These are phyloP conservation scores for Teratosphaeria epicoccoides DNA, from an alignment of 2,329 filamentous ascomycete species.

Conservation along the genomic window DNA sequence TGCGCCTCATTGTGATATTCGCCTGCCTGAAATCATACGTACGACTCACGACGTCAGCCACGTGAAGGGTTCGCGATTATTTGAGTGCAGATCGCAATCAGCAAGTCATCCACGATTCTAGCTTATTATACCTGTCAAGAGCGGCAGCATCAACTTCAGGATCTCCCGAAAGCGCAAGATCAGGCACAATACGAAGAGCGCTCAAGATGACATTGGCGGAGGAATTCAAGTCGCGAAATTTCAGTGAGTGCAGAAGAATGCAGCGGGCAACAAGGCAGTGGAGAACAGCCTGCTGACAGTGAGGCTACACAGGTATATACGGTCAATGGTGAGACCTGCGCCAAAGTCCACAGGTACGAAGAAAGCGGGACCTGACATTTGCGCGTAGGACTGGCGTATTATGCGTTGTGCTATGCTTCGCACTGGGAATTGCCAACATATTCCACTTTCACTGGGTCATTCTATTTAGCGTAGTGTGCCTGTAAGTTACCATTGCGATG, in stretches of 20 bases:
- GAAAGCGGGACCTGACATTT: slow-evolving; percentile 2
- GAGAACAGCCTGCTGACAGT: background rate
- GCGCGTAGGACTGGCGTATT: slow-evolving; percentile 43
- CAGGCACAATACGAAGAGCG: background rate
- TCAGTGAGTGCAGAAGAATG: slow-evolving; percentile 43
- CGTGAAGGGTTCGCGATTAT: background rate
- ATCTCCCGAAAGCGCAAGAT: background rate
- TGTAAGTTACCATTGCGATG: slow-evolving; percentile 27
- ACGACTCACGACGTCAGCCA: background rate
- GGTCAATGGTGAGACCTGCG: slow-evolving; percentile 49
- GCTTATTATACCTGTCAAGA: background rate
- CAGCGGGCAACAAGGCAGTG: background rate
- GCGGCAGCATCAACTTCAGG: background rate
- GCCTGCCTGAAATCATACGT: background rate
- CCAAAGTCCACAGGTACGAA: background rate
- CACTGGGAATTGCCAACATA: slow-evolving; percentile 58
- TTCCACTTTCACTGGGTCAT: slow-evolving; percentile 52
- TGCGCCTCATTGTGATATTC: background rate
- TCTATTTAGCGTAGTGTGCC: slow-evolving; percentile 46
- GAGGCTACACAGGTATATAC: slow-evolving; percentile 49
- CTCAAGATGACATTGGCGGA: slow-evolving; percentile 48
- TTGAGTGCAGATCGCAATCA: background rate
- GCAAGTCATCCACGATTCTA: background rate
- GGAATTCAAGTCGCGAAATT: slow-evolving; percentile 55
- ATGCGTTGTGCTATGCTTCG: slow-evolving; percentile 55